Evolutionary conservation across 371 early-diverging fungal genomes (phyloP), one percentile per base, ranked within the genome.

Genomic region (Lichtheimia corymbifera): DNA sequence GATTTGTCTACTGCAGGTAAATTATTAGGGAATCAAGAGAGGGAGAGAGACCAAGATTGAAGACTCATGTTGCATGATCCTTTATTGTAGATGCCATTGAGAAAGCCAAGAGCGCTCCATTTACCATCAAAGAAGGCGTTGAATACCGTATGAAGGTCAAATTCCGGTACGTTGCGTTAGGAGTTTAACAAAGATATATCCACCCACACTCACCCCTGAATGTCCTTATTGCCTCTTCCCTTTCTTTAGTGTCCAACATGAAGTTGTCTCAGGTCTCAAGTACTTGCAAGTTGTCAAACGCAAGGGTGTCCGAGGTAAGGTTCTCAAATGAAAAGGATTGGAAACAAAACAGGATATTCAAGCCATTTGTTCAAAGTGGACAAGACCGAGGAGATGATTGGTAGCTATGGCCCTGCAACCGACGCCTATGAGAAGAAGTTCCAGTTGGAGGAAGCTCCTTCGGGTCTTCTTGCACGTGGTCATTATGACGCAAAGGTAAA

Each of bases 61-160:
- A 51, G 5, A 17, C 47, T 47, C 11, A 47, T 47, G 50, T 5
- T 30, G 17, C 22, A 55, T 28, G 14, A 43, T 45, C 20, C 43
- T 60, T 45, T 55, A 35, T 58, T 35, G 15, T 50, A 76, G 81
- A 64, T 50, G 78, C 82, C 54, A 57, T 90, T 44, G 80, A 85
- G 15, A 66, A 77, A 41, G 84, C 94, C 64, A 90, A 89, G 67
- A 76, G 76, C 44, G 82, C 81, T 30, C 85, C 89, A 6, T 86
- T 98, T 63, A 87, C 88, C 17, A 97, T 98, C 81, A 98, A 98
- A 82, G 97, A 97, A 76, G 97, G 97, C 59, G 83, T 89, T 60
- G 93, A 93, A 63, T 97, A 96, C 85, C 85, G 92, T 59, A 84
- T 96, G 76, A 95, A 94, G 83, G 90, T 98, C 67, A 83, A 83